These are phyloP conservation scores for Leccinum aurantiacum DNA, from an alignment of 768 basidiomycete species.

Conservation along the genomic window DNA sequence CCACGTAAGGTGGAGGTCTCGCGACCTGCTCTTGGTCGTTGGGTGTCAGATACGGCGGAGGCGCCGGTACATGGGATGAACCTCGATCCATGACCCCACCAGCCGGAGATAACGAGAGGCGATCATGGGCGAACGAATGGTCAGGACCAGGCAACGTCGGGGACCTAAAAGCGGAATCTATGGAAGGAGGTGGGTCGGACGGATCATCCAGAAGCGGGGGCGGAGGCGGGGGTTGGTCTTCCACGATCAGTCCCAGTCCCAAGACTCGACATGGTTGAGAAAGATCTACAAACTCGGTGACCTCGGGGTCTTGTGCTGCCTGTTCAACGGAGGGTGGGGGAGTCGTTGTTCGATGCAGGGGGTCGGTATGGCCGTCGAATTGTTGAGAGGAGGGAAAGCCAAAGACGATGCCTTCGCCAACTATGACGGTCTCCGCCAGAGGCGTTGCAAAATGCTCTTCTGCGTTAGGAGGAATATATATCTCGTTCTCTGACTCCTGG, in stretches of 20 bases:
- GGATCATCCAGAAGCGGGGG: slow-evolving; percentile 85
- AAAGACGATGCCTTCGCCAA: slow-evolving; percentile 76
- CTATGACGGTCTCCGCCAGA: slow-evolving; percentile 39
- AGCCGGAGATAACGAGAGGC: slow-evolving; percentile 35
- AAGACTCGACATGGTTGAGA: slow-evolving; percentile 58
- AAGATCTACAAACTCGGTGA: slow-evolving; percentile 63
- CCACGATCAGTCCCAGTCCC: slow-evolving; percentile 56
- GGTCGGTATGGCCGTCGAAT: slow-evolving; percentile 79
- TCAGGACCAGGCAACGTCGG: slow-evolving; percentile 23
- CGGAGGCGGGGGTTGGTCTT: slow-evolving; percentile 65
- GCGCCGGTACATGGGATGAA: slow-evolving; percentile 57
- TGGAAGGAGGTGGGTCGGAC: slow-evolving; percentile 84
- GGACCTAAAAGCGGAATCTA: slow-evolving; percentile 72
- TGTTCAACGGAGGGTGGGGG: slow-evolving; percentile 79
- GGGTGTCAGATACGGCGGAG: slow-evolving; percentile 70
- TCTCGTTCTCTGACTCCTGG: slow-evolving; percentile 76
- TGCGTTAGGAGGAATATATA: slow-evolving; percentile 52
- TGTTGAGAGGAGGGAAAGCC: slow-evolving; percentile 72
- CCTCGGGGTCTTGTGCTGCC: slow-evolving; percentile 67
- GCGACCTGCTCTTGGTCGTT: slow-evolving; percentile 53
- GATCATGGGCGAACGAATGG: slow-evolving; percentile 32
- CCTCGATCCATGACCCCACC: slow-evolving; percentile 34
- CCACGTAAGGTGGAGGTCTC: slow-evolving; percentile 64
- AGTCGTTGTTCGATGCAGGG: slow-evolving; percentile 59
- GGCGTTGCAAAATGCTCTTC: slow-evolving; percentile 40